These are phyloP conservation scores for Nitzschia sp. DNA, from an alignment of 108 stramenopile genomes.

Conservation along the genomic window DNA sequence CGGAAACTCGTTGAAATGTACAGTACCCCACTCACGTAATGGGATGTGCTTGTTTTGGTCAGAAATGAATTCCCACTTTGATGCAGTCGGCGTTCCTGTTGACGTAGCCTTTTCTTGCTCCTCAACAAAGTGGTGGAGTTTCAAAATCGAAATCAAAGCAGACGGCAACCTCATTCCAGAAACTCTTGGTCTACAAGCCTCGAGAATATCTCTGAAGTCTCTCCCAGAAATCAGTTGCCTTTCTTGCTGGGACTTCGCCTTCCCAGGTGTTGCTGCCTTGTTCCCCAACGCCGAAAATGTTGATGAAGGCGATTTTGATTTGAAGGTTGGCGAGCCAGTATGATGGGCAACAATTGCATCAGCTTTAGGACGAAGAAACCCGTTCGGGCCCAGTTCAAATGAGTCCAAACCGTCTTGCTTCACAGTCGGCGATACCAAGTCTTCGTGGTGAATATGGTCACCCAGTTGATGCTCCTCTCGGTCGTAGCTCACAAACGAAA, in stretches of 20 bases:
- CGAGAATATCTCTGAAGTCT: slow-evolving; percentile 80
- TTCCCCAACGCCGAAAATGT: slow-evolving; percentile 45
- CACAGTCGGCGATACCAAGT: slow-evolving; percentile 21
- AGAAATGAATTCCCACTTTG: neutral
- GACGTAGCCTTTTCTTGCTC: slow-evolving; percentile 18
- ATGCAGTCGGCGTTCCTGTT: neutral
- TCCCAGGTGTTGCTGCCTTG: slow-evolving; percentile 36
- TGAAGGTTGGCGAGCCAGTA: neutral
- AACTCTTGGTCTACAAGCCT: slow-evolving; percentile 77
- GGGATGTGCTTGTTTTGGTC: slow-evolving; percentile 1
- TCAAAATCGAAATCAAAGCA: slow-evolving; percentile 33
- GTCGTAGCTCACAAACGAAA: slow-evolving; percentile 82
- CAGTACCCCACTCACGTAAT: slow-evolving; percentile 34
- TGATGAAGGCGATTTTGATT: neutral
- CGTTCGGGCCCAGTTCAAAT: slow-evolving; percentile 47
- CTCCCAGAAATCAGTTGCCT: slow-evolving; percentile 76
- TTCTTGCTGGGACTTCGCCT: slow-evolving; percentile 43
- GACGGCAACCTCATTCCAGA: slow-evolving; percentile 42
- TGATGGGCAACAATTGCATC: neutral
- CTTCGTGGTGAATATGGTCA: slow-evolving; percentile 20
- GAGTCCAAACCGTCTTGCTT: slow-evolving; percentile 20
- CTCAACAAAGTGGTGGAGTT: slow-evolving; percentile 25
- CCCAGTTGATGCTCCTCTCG: slow-evolving; percentile 36
- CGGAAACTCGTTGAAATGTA: slow-evolving; percentile 28
- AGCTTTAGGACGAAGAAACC: slow-evolving; percentile 38